Conservation (phyloP, 2,329 filamentous ascomycete species). For the Lomentospora prolificans region DNA sequence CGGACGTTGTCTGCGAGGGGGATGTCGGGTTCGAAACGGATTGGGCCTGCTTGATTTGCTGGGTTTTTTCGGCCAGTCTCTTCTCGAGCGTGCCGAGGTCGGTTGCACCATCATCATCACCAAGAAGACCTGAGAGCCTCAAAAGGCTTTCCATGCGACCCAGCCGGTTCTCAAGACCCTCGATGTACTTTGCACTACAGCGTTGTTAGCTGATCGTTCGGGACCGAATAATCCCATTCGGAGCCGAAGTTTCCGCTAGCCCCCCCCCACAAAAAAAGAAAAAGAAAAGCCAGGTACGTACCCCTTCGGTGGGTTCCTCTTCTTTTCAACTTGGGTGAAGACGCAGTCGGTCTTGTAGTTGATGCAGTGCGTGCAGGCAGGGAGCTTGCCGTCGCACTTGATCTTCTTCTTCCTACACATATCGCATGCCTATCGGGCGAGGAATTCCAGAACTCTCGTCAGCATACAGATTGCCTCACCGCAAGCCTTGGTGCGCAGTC, state of each 20-base stretch:
- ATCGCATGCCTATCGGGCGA: constrained; percentile 65
- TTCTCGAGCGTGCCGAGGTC: constrained; percentile 85
- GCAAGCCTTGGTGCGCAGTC: neutral
- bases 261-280: no score
- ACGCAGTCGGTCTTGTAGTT: constrained; percentile 98
- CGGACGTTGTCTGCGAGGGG: constrained; percentile 36
- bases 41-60: constrained; percentile 38
- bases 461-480: neutral
- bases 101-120: constrained; percentile 73
- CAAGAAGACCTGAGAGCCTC: constrained; percentile 73
- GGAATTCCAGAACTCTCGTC: neutral
- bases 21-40: constrained; percentile 40
- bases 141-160: constrained; percentile 93
- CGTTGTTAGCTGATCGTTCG: constrained; percentile 9
- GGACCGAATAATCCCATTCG: no score
- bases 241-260: no score
- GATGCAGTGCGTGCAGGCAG: constrained; percentile 87
- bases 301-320: constrained; percentile 94
- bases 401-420: constrained; percentile 97
- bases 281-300: constrained; percentile 29
- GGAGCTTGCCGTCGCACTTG: constrained; percentile 95
- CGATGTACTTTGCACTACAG: constrained; percentile 86
- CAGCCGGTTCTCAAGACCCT: constrained; percentile 87
- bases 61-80: constrained; percentile 50
- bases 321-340: constrained; percentile 98